Conservation (phyloP, 2,329 filamentous ascomycete species). For the Phyllosticta citribraziliensis region DNA sequence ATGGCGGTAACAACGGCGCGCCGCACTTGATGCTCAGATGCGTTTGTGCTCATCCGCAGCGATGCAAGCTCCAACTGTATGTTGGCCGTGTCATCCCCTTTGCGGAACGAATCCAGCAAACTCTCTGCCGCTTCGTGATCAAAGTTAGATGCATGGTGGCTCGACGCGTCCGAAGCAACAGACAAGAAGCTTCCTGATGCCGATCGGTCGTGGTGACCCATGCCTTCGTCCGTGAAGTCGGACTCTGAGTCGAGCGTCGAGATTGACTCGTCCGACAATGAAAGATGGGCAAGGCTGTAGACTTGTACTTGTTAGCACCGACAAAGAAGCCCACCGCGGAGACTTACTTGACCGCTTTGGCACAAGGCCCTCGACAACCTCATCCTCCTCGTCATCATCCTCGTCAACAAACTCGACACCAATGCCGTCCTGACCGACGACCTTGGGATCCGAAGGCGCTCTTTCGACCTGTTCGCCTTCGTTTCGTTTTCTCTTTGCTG, state of each 20-base stretch:
- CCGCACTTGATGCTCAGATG: constrained; percentile 79
- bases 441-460: constrained; percentile 35
- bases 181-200: constrained; percentile 64
- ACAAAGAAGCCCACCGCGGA: not conserved
- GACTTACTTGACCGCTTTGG: constrained; percentile 25
- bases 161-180: constrained; percentile 48
- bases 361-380: constrained; percentile 33
- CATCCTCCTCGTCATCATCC: constrained; percentile 55
- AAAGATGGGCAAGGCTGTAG: constrained; percentile 41
- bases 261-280: constrained; percentile 45
- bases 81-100: constrained; percentile 64
- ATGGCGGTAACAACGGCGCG: constrained; percentile 79
- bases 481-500: constrained; percentile 36
- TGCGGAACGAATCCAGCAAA: constrained; percentile 74
- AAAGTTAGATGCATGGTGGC: constrained; percentile 52
- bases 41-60: constrained; percentile 82
- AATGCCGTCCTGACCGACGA: constrained; percentile 50
- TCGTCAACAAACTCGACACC: constrained; percentile 51
- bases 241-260: constrained; percentile 52
- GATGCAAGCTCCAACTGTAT: constrained; percentile 92
- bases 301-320: constrained; percentile 20
- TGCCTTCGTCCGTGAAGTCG: constrained; percentile 29
- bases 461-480: constrained; percentile 28
- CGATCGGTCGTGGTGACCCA: constrained; percentile 47
- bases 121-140: constrained; percentile 79